These are phyloP conservation scores for Geotrichum histeridarum DNA, from an alignment of 1,139 yeast genomes.

Conservation along the genomic window DNA sequence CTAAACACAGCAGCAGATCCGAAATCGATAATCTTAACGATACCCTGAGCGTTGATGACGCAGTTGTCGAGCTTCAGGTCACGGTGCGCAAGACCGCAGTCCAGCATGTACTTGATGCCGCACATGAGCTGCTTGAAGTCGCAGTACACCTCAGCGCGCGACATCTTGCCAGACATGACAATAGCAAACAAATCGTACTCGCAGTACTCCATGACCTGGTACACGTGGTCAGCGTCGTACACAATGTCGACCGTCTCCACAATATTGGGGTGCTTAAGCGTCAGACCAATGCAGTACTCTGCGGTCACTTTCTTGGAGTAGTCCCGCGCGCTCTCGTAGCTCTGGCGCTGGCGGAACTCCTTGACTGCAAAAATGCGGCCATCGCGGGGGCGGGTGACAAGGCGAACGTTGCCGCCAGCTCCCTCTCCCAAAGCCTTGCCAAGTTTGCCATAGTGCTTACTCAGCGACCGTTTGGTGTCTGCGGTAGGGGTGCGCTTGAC, in stretches of 20 bases:
- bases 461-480: slow-evolving; percentile 43
- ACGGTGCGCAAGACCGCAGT: slow-evolving; percentile 87
- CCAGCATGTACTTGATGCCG: slow-evolving; percentile 81
- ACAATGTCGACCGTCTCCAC: slow-evolving; percentile 90
- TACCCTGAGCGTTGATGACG: slow-evolving; percentile 80
- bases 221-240: slow-evolving; percentile 78
- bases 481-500: slow-evolving; percentile 1
- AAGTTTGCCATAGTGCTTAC: slow-evolving; percentile 80
- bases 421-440: slow-evolving; percentile 94
- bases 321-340: slow-evolving; percentile 79
- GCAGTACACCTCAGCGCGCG: slow-evolving; percentile 80
- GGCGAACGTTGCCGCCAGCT: slow-evolving; percentile 94
- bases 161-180: slow-evolving; percentile 95
- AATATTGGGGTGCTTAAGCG: slow-evolving; percentile 88
- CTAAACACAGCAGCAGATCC: slow-evolving; percentile 94
- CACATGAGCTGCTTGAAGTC: slow-evolving; percentile 80
- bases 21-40: slow-evolving; percentile 87
- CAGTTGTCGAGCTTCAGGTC: slow-evolving; percentile 93
- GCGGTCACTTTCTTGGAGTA: slow-evolving; percentile 94
- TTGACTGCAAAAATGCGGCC: slow-evolving; percentile 89
- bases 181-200: slow-evolving; percentile 95
- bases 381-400: slow-evolving; percentile 77
- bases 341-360: slow-evolving; percentile 82
- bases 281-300: slow-evolving; percentile 94
- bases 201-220: slow-evolving; percentile 96